Evolutionary conservation across 345 rosid genomes (phyloP).

Genomic region (Eutrema yunnanense): DNA sequence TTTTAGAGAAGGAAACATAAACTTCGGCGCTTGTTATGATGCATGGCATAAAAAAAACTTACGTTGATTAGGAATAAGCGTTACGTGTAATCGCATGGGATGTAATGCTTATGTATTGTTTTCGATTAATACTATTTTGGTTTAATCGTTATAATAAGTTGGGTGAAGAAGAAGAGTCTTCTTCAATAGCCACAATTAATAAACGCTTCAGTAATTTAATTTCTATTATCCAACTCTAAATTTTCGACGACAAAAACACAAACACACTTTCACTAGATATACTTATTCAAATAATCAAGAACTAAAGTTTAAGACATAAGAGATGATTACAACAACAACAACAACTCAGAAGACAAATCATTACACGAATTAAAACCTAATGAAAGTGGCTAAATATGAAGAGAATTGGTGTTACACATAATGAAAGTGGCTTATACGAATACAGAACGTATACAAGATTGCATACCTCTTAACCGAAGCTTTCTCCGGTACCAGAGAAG

Average conservation of each 20-base stretch:
- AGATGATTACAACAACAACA: constrained; percentile 4
- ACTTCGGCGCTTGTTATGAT: constrained; percentile 26
- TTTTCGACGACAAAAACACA: not conserved
- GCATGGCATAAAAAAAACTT: constrained; percentile 15
- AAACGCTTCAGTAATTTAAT: not conserved
- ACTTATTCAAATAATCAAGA: constrained; percentile 5
- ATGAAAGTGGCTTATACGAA: not conserved
- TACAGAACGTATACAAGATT: not conserved
- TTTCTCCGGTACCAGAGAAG: not conserved
- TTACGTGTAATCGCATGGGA: constrained; percentile 4
- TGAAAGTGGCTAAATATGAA: not conserved
- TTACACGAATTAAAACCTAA: not conserved
- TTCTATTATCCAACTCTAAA: not conserved
- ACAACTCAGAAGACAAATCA: not conserved
- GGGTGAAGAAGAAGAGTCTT: not conserved
- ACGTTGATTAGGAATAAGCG: not conserved
- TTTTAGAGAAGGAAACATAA: constrained; percentile 18
- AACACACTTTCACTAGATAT: not conserved
- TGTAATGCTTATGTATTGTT: not conserved
- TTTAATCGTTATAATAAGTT: not conserved
- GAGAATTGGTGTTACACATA: not conserved
- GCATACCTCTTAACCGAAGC: not conserved
- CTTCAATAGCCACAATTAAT: not conserved
- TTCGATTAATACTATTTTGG: not conserved
- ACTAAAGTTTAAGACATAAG: not conserved